These are phyloP conservation scores for Arthromyces matolae DNA, from an alignment of 768 basidiomycete genomes.

Conservation along the genomic window DNA sequence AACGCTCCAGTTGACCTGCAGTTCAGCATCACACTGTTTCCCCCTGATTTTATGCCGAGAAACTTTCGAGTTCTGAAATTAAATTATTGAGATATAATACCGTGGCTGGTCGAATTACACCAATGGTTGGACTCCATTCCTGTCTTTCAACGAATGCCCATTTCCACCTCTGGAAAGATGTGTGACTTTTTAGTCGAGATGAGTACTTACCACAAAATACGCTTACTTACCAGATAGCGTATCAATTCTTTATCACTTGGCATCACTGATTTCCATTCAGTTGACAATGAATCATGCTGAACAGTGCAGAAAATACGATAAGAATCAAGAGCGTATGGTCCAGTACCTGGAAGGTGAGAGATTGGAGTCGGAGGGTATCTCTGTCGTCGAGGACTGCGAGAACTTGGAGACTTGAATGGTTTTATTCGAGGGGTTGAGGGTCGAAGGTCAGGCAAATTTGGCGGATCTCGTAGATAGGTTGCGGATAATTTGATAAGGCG, in stretches of 20 bases:
- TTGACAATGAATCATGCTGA: constrained; percentile 27
- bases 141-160: constrained; percentile 58
- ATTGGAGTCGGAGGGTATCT: constrained; percentile 46
- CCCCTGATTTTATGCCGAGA: background rate
- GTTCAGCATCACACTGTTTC: too few species aligned
- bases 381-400: constrained; percentile 16
- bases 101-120: constrained; percentile 36
- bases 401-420: background rate
- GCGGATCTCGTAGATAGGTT: constrained; percentile 46
- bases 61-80: constrained; percentile 31
- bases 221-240: constrained; percentile 61
- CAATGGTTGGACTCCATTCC: constrained; percentile 46
- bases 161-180: constrained; percentile 55
- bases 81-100: constrained; percentile 36
- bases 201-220: background rate
- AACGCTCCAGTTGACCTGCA: too few species aligned
- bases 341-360: constrained; percentile 61
- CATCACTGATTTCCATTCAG: constrained; percentile 60
- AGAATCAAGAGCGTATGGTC: constrained; percentile 71
- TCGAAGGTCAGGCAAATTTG: constrained; percentile 28
- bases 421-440: constrained; percentile 25
- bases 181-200: background rate
- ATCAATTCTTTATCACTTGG: constrained; percentile 70
- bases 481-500: constrained; percentile 54
- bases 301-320: constrained; percentile 65